phyloP scores from a whole-genome alignment of 2,329 filamentous ascomycete species.

The Alternaria arborescens region DNA sequence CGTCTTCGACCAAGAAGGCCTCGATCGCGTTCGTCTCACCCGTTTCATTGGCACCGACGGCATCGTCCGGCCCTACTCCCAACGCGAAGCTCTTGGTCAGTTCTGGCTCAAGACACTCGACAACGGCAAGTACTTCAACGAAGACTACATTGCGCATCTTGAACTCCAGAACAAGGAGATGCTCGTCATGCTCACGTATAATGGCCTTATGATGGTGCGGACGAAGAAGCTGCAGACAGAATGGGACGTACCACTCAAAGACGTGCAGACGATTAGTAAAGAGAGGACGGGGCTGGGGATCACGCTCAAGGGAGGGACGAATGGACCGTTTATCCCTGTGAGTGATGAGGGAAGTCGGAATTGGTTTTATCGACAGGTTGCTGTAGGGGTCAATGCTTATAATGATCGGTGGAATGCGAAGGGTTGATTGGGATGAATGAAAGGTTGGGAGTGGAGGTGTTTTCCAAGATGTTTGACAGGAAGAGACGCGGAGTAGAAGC shows the following conservation, averaged over 20 bases:
- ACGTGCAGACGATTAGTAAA: conserved; percentile 96
- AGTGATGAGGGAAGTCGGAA: conserved; percentile 81
- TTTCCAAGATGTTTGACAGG: too few species aligned
- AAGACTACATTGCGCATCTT: conserved; percentile 95
- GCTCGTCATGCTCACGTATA: conserved; percentile 70
- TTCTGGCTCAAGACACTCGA: conserved; percentile 99
- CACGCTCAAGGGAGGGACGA: conserved; percentile 85
- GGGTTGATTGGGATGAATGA: conserved; percentile 48
- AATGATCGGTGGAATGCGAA: conserved; percentile 73
- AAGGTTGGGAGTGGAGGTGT: not conserved
- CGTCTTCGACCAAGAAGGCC: conserved; percentile 92
- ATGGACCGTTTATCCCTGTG: conserved; percentile 93
- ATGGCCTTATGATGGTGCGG: conserved; percentile 86
- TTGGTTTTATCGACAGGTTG: conserved; percentile 72
- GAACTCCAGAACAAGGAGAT: conserved; percentile 91
- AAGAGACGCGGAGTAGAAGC: not conserved
- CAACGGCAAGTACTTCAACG: conserved; percentile 97
- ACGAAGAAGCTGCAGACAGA: conserved; percentile 86
- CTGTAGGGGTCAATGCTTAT: conserved; percentile 72
- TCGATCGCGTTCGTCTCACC: conserved; percentile 92
- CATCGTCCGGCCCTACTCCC: conserved; percentile 91
- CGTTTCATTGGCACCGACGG: conserved; percentile 93
- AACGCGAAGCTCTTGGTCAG: conserved; percentile 93
- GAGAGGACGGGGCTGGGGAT: conserved; percentile 94
- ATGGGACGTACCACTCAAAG: conserved; percentile 96